These are phyloP conservation scores for Homolaphlyctis polyrhiza DNA, from an alignment of 371 early-diverging fungal genomes.

Conservation along the genomic window DNA sequence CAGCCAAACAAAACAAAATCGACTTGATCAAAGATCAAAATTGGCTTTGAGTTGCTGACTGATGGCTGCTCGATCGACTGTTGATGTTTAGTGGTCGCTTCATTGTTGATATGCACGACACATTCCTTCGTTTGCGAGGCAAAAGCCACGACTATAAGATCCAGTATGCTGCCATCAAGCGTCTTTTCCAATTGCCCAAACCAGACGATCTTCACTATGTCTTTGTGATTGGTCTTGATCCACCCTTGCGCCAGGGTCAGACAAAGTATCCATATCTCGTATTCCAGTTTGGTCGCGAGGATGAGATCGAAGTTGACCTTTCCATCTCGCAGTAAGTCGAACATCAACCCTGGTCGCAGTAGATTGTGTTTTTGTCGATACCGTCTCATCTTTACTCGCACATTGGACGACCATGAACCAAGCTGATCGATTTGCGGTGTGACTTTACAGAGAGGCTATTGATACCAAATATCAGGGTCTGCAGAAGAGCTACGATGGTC, in stretches of 20 bases:
- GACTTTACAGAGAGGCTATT: slow-evolving; percentile 49
- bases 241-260: slow-evolving; percentile 98
- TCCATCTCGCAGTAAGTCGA: slow-evolving; percentile 73
- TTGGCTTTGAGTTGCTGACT: background rate
- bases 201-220: slow-evolving; percentile 91
- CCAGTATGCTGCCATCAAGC: slow-evolving; percentile 74
- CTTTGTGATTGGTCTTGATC: slow-evolving; percentile 92
- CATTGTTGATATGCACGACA: slow-evolving; percentile 89
- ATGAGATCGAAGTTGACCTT: slow-evolving; percentile 79
- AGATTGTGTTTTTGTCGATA: background rate
- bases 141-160: slow-evolving; percentile 98
- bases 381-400: background rate
- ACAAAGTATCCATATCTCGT: slow-evolving; percentile 97
- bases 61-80: background rate
- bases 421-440: background rate
- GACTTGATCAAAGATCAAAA: background rate
- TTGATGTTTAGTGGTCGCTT: slow-evolving; percentile 76
- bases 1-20: background rate
- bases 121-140: slow-evolving; percentile 91
- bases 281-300: slow-evolving; percentile 90
- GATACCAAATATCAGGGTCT: slow-evolving; percentile 72
- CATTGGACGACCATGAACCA: background rate
- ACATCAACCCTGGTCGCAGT: background rate
- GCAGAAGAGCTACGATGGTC: slow-evolving; percentile 83
- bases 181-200: slow-evolving; percentile 84